These are phyloP conservation scores for Trichoderma oligosporum DNA, from an alignment of 2,329 filamentous ascomycete species.

Conservation along the genomic window DNA sequence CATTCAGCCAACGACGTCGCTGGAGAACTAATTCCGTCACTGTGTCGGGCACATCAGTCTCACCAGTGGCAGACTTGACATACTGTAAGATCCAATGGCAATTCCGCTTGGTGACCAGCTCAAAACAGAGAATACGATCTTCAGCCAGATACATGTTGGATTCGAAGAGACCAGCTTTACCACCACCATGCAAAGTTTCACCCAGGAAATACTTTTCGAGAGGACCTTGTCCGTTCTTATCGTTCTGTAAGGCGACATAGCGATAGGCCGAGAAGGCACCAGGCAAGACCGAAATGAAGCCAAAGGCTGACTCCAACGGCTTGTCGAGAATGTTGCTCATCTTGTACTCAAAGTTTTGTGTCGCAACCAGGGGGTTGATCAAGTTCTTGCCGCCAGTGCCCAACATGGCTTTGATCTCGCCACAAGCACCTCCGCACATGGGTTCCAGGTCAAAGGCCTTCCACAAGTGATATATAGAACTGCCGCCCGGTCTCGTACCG, in stretches of 20 bases:
- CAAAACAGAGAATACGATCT: constrained; percentile 97
- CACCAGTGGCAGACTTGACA: constrained; percentile 93
- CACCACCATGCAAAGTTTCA: constrained; percentile 89
- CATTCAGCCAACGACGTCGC: constrained; percentile 94
- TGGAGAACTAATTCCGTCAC: constrained; percentile 95
- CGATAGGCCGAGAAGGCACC: constrained; percentile 98
- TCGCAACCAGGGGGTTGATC: constrained; percentile 87
- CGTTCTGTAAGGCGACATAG: constrained; percentile 90
- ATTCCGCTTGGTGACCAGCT: constrained; percentile 94
- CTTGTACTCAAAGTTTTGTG: constrained; percentile 99
- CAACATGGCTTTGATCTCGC: constrained; percentile 98
- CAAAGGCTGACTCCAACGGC: constrained; percentile 92
- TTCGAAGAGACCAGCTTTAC: constrained; percentile 92
- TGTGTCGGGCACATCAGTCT: constrained; percentile 92
- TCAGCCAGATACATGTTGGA: constrained; percentile 99
- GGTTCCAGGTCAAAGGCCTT: constrained; percentile 97
- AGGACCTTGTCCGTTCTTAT: constrained; percentile 89
- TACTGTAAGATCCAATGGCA: constrained; percentile 98
- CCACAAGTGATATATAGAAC: constrained; percentile 97
- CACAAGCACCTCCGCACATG: constrained; percentile 95
- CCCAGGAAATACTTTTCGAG: constrained; percentile 96
- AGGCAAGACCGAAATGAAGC: constrained; percentile 93
- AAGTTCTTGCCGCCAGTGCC: constrained; percentile 79
- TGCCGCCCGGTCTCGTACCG: constrained; percentile 87
- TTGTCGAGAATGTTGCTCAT: constrained; percentile 99